These are phyloP conservation scores for Microdochium nivale DNA, from an alignment of 2,329 filamentous ascomycete genomes.

Conservation along the genomic window DNA sequence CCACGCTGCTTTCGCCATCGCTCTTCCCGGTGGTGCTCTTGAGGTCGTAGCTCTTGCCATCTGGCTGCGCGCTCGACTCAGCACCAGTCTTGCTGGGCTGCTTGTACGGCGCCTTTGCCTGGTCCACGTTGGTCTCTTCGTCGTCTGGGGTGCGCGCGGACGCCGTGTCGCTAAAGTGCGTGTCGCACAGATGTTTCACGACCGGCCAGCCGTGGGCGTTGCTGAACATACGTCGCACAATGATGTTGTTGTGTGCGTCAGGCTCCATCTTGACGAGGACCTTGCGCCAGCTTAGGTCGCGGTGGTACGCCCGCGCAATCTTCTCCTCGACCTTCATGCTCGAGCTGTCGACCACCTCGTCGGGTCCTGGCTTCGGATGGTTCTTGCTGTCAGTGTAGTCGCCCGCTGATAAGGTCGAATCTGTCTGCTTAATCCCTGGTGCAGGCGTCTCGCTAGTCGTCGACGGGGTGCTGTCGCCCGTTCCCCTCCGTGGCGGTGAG, in stretches of 20 bases:
- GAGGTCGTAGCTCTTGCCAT: conserved; percentile 16
- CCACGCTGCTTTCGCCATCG: conserved; percentile 2
- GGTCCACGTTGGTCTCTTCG: conserved; percentile 57
- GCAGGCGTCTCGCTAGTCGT: conserved; percentile 20
- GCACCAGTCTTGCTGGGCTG: conserved; percentile 54
- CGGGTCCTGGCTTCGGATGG: conserved; percentile 33
- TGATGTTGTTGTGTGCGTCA: conserved; percentile 97
- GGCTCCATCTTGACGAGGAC: conserved; percentile 92
- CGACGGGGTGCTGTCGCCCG: conserved; percentile 21
- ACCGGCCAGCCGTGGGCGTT: conserved; percentile 99
- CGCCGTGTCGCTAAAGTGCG: conserved; percentile 77
- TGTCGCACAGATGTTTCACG: conserved; percentile 86
- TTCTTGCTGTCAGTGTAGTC: conserved; percentile 45
- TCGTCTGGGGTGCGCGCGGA: conserved; percentile 59
- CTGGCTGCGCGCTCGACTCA: conserved; percentile 43
- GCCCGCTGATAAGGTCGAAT: conserved; percentile 31
- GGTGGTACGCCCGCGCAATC: conserved; percentile 92
- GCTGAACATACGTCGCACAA: conserved; percentile 91
- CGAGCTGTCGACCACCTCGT: conserved; percentile 47
- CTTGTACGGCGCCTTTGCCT: conserved; percentile 52
- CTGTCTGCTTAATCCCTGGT: conserved; percentile 27
- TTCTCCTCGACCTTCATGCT: conserved; percentile 93
- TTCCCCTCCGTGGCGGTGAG: conserved; percentile 1
- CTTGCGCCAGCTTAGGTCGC: conserved; percentile 88
- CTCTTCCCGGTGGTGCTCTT: conserved; percentile 1